Evolutionary conservation across 768 basidiomycete species (phyloP), one percentile per base, ranked within the genome.

Genomic region (Baorangia bicolor): DNA sequence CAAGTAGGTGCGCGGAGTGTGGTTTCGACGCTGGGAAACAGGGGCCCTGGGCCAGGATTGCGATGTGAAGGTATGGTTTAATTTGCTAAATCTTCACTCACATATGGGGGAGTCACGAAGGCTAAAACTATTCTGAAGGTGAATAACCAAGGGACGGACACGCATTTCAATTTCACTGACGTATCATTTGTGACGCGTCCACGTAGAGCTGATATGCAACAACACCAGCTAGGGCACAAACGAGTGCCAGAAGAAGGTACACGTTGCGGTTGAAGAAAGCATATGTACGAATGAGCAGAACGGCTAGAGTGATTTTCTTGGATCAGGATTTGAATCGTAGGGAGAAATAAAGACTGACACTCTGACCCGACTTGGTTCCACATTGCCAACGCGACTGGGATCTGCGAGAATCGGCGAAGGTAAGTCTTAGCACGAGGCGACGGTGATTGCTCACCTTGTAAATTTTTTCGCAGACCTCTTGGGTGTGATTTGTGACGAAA

Each of bases 331-430:
- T 16, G 47, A 31, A 30, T 40, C 12, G 20, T 2, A 5, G 6
- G 14, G 31, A 28, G 20, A 44, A 42, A 33, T 25, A 40, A 37
- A 16, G 48, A 73, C 78, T 57, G 58, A 86, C 87, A 85, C 75
- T 91, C 87, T 44, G 88, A 88, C 42, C 87, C 85, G 51, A 90
- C 88, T 80, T 91, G 90, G 64, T 92, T 92, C 88, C 88, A 91
- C 84, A 90, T 87, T 18, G 88, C 88, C 46, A 92, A 78, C 7
- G 85, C 85, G 53, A 91, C 90, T 6, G 90, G 90, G 49, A 90
- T 83, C 89, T 91, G 45, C 52, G 53, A 27, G 28, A 30, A 37
- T 27, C 11, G n/a, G 28, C 4, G 20, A 35, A 51, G 33, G 44
- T 49, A 6, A 45, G 37, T 27, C 6, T 10, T 12, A 4, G 23